Evolutionary conservation across 148 eudicot species (phyloP), one percentile per base, ranked within the genome.

Genomic region (Cornus controversa): DNA sequence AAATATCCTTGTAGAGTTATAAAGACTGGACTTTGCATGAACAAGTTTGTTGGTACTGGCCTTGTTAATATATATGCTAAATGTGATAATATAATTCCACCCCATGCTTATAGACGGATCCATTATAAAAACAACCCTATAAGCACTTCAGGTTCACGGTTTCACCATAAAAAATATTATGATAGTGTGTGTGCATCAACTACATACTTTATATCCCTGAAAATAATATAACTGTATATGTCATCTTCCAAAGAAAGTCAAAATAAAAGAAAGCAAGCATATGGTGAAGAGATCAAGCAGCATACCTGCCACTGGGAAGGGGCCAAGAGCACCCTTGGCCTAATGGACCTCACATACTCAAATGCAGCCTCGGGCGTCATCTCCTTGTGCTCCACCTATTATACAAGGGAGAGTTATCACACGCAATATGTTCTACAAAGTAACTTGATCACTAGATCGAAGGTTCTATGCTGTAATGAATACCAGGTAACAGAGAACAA

Each of bases 401-500:
- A 45, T 63, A 66, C 36, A 67, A 28, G 66, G 67, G 23, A 64
- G 57, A 47, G 20, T 5, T 23, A 47, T 20, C 28, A 76, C 29
- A 36, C 15, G 47, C 22, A 37, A 27, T 31, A 53, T 36, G 28
- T 45, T n/a, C 31, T 26, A 22, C 25, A 66, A 66, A 66, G 11
- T 42, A 10, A 75, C 13, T 16, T 37, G 60, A 13, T 47, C 15
- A 29, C 20, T 27, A 26, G 63, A 66, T 75, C 4, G 45, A 27
- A 47, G 64, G 27, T 7, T 47, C 24, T 65, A 50, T 6, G 14
- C 16, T 18, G 13, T 54, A 54, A 34, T 54, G 62, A 86, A 76
- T 72, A 91, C 98, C 89, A 94, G 81, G 78, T 94, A 94, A 78
- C 98, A 94, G 16, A 94, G 80, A 74, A 94, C 97, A 69, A 94